Base-by-base conservation (phyloP, 805 yeast species). In the Lachancea cidri region DNA sequence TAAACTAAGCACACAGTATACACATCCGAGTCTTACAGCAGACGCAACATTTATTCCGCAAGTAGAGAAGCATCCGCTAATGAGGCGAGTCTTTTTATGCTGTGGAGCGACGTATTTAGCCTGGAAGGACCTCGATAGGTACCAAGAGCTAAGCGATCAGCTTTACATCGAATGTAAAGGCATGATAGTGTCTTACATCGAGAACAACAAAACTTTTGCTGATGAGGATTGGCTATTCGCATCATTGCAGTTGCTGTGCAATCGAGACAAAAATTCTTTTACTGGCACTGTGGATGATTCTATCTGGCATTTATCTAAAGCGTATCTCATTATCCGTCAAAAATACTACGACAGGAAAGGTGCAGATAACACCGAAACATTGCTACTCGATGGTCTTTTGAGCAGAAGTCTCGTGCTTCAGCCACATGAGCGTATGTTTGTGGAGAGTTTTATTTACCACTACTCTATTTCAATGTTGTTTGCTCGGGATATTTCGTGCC, bases 101-200 rank as follows among this genome's bases (percentile, higher is more conserved):
- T 49, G 53, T 34, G 53, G 53, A 9, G 53, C 53, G 5, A 49
- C 53, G 13, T 49, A 46, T 33, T 34, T 49, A 29, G 50, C 53
- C 4, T 49, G 53, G 53, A 44, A 46, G 14, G 47, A 49, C 17
- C 38, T 48, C 6, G 27, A 38, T 29, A 46, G 37, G 27, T 49
- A 44, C 24, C 42, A 42, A 16, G 37, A 32, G 9, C 35, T 47
- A 29, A 48, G 50, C 17, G 53, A 49, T 18, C 45, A 45, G 31
- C 39, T 49, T 13, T 49, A 49, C 22, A 33, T 33, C 14, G 44
- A 44, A 25, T 46, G 53, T 42, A 49, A 37, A 30, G 33, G 35
- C 30, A 34, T 41, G 40, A 35, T 49, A 15, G 40, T 36, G 29
- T 42, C 44, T 19, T 43, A 25, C 35, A 38, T 47, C 22, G 33